Percentiles rank a stretch among this genome's conserved stretches.
Conservation (phyloP, 148 eudicot species). For the Pouteria glomerata region DNA sequence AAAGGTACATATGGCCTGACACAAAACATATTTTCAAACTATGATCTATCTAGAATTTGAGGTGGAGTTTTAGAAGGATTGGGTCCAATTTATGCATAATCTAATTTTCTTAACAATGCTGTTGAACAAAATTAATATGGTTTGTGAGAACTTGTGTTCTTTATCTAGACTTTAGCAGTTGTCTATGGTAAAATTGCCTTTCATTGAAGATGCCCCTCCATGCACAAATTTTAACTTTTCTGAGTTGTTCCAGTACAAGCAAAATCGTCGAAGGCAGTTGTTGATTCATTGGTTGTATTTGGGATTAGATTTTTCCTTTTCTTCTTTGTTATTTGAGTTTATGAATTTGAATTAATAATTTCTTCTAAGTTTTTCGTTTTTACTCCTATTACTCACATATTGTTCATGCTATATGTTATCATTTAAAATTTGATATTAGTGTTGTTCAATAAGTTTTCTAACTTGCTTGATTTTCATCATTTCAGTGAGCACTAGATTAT, state of each 20-base stretch:
- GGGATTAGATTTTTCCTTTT: slow-evolving; percentile 50
- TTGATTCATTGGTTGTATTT: slow-evolving; percentile 29
- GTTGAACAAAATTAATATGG: too few relatives aligned
- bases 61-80: too few relatives aligned
- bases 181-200: not conserved
- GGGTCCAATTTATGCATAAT: too few relatives aligned
- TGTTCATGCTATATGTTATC: not conserved
- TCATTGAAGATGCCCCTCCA: slow-evolving; percentile 6
- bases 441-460: not conserved
- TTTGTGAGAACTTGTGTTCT: not conserved
- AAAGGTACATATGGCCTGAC: too few relatives aligned
- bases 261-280: not conserved
- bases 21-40: too few relatives aligned
- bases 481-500: not conserved
- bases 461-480: not conserved
- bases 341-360: not conserved
- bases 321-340: not conserved
- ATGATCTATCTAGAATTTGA: too few relatives aligned
- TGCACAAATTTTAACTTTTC: not conserved
- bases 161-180: not conserved
- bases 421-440: not conserved
- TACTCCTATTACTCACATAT: not conserved
- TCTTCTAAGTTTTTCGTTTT: not conserved
- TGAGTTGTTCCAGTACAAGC: not conserved
- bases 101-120: too few relatives aligned